Base-by-base conservation (phyloP, 202 grass and related monocot species). In the Saccharum hybrid region DNA sequence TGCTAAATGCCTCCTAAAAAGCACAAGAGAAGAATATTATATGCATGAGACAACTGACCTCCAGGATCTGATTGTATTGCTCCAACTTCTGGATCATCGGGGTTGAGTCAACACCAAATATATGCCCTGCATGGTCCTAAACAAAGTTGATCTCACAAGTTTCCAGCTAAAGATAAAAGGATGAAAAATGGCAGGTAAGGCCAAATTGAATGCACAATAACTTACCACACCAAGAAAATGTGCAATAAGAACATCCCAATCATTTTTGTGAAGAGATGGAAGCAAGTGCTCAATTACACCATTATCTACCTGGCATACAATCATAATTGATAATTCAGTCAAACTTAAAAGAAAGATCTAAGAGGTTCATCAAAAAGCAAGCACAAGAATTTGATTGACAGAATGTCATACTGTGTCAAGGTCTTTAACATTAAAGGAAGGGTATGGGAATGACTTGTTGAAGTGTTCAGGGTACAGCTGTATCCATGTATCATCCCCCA, bases 351-450 rank as follows among this genome's bases (percentile, higher is more conserved):
- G 22, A 16, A 56, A 74, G 28, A 57, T 15, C 2, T 62, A 84
- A 66, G 46, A 13, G 61, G n/a, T 36, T 37, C 65, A 90, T 40
- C 2, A 16, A 18, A 72, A 10, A 65, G 33, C 33, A 85, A 78
- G 57, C 22, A 66, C 8, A 56, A 59, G 45, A 66, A 51, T 56
- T 30, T 78, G 78, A 48, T 81, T 14, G 46, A 80, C 76, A 8
- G 51, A 34, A 81, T 79, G 36, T 43, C 72, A 78, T 91, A 98
- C 96, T 30, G 96, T 98, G 39, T 95, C 87, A 75, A 98, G 96
- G 88, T 98, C 96, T 93, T 98, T 98, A 75, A 98, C 96, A 65
- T 98, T 93, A 90, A 98, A 98, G 75, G 96, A 98, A 78, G 96
- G 96, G 65, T 95, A 98, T 6, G 96, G 96, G 78, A 93, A 95